phyloP scores from a whole-genome alignment of 352 stramenopile genomes.

The Phytopythium litorale region DNA sequence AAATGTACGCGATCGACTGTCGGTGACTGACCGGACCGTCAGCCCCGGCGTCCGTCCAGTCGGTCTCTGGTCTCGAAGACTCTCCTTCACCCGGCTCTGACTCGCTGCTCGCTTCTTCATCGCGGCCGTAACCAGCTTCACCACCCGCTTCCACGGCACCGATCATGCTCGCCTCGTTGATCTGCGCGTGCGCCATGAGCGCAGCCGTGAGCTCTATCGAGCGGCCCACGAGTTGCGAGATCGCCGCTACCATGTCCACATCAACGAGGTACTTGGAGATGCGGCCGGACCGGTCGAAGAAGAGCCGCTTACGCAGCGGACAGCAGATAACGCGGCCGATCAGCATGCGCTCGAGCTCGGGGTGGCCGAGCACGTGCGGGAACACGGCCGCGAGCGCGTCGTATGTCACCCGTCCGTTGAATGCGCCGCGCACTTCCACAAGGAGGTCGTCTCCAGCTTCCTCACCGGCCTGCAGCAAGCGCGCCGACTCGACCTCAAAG shows the following conservation, averaged over 20 bases:
- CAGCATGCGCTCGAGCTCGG: not conserved
- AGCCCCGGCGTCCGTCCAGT: not conserved
- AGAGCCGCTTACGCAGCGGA: not conserved
- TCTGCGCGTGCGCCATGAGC: not conserved
- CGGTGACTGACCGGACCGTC: not conserved
- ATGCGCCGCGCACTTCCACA: not conserved
- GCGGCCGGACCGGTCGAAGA: not conserved
- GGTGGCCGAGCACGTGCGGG: not conserved
- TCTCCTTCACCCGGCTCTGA: too few relatives aligned
- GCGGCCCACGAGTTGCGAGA: not conserved
- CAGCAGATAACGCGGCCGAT: not conserved
- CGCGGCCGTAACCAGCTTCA: not conserved
- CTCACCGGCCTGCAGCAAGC: not conserved
- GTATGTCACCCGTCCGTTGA: not conserved
- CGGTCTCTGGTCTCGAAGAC: too few relatives aligned
- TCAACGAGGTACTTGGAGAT: not conserved
- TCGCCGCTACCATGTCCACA: not conserved
- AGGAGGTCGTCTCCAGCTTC: not conserved
- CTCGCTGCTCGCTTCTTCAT: not conserved
- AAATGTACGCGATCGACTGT: not conserved
- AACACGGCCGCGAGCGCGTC: not conserved
- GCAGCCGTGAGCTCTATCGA: not conserved
- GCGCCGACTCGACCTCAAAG: not conserved
- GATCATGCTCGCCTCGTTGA: not conserved
- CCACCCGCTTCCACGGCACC: not conserved